Conservation (phyloP, 331 rosid genomes). For the Quercus tomentella region DNA sequence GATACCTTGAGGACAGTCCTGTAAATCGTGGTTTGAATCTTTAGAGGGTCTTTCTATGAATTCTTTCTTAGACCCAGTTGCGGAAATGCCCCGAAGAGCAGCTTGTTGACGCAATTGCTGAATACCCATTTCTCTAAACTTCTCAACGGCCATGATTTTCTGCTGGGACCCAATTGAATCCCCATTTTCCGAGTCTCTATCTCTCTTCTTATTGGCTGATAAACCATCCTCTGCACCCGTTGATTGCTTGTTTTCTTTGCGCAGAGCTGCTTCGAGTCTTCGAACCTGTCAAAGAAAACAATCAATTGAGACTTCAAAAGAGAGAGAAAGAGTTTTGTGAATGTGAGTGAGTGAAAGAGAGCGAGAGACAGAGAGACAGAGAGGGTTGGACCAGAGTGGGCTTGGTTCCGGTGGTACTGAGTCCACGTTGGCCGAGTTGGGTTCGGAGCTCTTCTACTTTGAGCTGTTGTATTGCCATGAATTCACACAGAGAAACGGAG, state of each 20-base stretch:
- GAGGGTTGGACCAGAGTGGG: slow-evolving; percentile 51
- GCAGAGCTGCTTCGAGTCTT: slow-evolving; percentile 56
- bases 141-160: slow-evolving; percentile 34
- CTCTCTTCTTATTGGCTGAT: slow-evolving; percentile 37
- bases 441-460: slow-evolving; percentile 66
- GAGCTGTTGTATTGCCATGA: slow-evolving; percentile 23
- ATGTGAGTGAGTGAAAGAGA: not conserved
- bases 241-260: slow-evolving; percentile 28
- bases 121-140: slow-evolving; percentile 33
- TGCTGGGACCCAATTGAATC: slow-evolving; percentile 6
- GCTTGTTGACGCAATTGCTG: slow-evolving; percentile 47
- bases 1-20: slow-evolving; percentile 27
- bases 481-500: too few relatives aligned
- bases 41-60: slow-evolving; percentile 33
- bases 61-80: slow-evolving; percentile 41
- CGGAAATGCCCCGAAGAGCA: slow-evolving; percentile 27
- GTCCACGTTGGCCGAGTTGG: slow-evolving; percentile 68
- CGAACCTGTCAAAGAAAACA: slow-evolving; percentile 38
- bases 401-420: slow-evolving; percentile 58
- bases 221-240: slow-evolving; percentile 5
- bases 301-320: not conserved
- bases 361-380: too few relatives aligned
- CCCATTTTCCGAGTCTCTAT: slow-evolving; percentile 32
- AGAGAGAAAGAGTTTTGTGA: not conserved
- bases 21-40: slow-evolving; percentile 12